phyloP scores from a whole-genome alignment of 805 yeast genomes.

The Starmera caribaea region DNA sequence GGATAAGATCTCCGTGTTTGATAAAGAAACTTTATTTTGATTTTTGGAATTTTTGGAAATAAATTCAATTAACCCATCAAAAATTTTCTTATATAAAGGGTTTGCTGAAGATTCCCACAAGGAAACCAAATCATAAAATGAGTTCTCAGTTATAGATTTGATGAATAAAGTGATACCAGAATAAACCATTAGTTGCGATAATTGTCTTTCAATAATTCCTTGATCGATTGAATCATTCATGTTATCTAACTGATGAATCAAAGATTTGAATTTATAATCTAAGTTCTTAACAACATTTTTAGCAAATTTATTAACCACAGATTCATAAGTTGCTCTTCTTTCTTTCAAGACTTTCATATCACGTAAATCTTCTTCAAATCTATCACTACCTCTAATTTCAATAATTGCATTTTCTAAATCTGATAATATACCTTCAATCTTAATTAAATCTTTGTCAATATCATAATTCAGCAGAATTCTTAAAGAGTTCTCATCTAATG shows the following conservation, averaged over 20 bases:
- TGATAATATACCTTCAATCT: constrained; percentile 46
- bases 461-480: constrained; percentile 34
- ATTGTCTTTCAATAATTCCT: constrained; percentile 4
- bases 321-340: constrained; percentile 50
- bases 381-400: constrained; percentile 45
- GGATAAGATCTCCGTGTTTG: constrained; percentile 7
- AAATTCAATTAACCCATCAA: constrained; percentile 19
- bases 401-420: constrained; percentile 55
- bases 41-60: constrained; percentile 12
- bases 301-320: constrained; percentile 42
- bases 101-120: constrained; percentile 29
- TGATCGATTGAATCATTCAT: constrained; percentile 18
- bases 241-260: constrained; percentile 20
- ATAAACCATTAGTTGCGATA: constrained; percentile 32
- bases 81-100: constrained; percentile 24
- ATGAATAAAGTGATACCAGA: constrained; percentile 46
- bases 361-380: constrained; percentile 33
- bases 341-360: constrained; percentile 67
- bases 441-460: constrained; percentile 36
- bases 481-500: constrained; percentile 49
- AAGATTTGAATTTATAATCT: constrained; percentile 29
- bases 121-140: constrained; percentile 33
- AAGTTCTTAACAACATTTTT: constrained; percentile 35
- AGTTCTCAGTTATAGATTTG: constrained; percentile 41
- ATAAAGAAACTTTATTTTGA: constrained; percentile 11